Evolutionary conservation across 2,329 filamentous ascomycete species (phyloP).

Genomic region (Trichophyton schoenleinii): DNA sequence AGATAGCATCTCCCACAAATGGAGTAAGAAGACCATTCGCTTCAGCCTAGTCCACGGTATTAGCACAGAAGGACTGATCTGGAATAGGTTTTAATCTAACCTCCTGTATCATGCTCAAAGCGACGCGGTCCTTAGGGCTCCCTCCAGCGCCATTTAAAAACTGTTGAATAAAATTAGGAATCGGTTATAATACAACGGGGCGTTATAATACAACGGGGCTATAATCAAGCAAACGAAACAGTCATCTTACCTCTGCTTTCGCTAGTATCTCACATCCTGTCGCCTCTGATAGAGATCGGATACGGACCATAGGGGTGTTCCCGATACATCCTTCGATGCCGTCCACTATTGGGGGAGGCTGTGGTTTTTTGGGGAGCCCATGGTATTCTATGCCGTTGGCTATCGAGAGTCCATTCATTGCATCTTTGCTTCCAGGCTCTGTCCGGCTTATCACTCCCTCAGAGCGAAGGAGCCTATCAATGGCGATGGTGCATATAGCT

Average conservation of each 20-base stretch:
- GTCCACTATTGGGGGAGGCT: constrained; percentile 45
- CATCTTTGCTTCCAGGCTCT: background rate
- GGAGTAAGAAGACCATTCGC: constrained; percentile 61
- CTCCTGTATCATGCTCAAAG: constrained; percentile 70
- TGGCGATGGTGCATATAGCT: constrained; percentile 59
- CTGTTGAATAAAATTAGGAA: constrained; percentile 22
- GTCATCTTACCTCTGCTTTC: constrained; percentile 61
- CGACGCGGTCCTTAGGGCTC: constrained; percentile 90
- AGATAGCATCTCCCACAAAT: constrained; percentile 79
- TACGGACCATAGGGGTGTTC: constrained; percentile 76
- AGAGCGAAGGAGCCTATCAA: constrained; percentile 39
- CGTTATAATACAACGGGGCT: background rate
- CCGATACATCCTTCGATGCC: constrained; percentile 90
- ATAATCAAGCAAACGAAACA: background rate
- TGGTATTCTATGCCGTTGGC: background rate
- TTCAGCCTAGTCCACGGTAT: constrained; percentile 49
- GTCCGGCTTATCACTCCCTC: background rate
- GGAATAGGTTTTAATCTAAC: constrained; percentile 14
- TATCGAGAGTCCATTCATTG: background rate
- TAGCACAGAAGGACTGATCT: background rate
- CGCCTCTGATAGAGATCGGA: constrained; percentile 71
- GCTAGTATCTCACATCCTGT: constrained; percentile 83
- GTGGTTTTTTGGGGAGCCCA: background rate
- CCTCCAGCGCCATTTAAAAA: constrained; percentile 91
- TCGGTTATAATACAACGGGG: background rate